Base-by-base conservation (phyloP, 805 yeast genomes). In the Saccharomycopsis sp. region DNA sequence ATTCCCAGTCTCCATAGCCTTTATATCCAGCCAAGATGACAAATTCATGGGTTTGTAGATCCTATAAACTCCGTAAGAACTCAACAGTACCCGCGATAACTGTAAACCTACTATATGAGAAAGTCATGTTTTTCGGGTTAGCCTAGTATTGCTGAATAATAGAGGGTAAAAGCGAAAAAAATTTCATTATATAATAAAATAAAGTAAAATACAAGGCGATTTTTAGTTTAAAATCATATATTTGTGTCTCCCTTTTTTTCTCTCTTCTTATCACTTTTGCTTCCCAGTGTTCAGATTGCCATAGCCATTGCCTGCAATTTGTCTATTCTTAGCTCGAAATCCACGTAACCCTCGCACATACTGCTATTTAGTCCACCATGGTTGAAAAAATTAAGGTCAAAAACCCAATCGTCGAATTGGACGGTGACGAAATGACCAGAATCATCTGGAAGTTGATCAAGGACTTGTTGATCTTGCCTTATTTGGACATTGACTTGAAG, bases 401-500 rank as follows among this genome's bases (percentile, higher is more conserved):
- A 67, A 81, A 78, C 57, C 93, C 93, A 52, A 75, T 87, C 62
- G 94, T 87, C 58, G 94, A 87, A 64, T 70, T 87, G 68, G 92
- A 87, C 67, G 94, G 94, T 66, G 94, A 87, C 71, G 94, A 87
- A 71, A 86, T 86, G 93, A 87, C 94, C 63, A 61, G 93, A 71
- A 86, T 87, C 68, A 87, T 87, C 70, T 87, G 94, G 94, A 78
- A 82, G 63, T 76, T 81, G 66, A 87, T 87, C 73, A 86, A 86
- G 71, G 80, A 79, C 60, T 80, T 83, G 69, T 77, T 87, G 65
- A 80, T 87, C 67, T 69, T 75, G 61, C 94, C 93, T 5, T 86
- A 82, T 69, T 71, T 87, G 63, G 87, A 87, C 63, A 78, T 87
- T 51, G 90, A 87, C 64, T 75, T 87, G 70, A 85, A 86, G 66